Percentiles rank a stretch among this genome's conserved stretches.
Conservation (phyloP, 305 asterid genomes). For the Fraxinus latifolia region DNA sequence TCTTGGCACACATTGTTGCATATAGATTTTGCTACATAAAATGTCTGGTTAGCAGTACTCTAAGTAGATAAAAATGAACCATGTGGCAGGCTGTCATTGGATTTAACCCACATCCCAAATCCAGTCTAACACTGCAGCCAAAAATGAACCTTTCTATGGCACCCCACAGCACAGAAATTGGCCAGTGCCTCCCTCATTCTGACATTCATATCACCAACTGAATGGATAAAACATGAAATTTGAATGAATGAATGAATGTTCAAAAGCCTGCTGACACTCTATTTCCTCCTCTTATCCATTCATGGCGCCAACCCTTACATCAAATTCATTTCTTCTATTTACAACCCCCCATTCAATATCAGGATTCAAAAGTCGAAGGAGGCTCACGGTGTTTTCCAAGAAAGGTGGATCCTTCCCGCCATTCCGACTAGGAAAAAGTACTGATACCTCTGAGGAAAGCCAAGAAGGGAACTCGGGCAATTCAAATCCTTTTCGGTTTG, state of each 20-base stretch:
- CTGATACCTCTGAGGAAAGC: conserved; percentile 23
- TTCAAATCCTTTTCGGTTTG: conserved; percentile 60
- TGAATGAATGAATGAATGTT: conserved; percentile 10
- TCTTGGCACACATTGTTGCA: neutral
- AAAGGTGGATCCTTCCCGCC: conserved; percentile 36
- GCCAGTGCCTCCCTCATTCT: conserved; percentile 28
- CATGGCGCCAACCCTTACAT: conserved; percentile 86
- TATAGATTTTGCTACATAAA: neutral
- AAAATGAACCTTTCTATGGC: conserved; percentile 10
- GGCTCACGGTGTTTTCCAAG: conserved; percentile 44
- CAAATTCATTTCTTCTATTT: conserved; percentile 60
- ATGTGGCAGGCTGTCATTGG: conserved; percentile 53
- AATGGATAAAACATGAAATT: conserved; percentile 25
- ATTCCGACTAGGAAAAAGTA: conserved; percentile 28
- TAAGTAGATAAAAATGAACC: conserved; percentile 41
- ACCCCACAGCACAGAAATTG: conserved; percentile 22
- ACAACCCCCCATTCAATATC: conserved; percentile 49
- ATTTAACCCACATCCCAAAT: conserved; percentile 21
- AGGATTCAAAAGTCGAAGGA: conserved; percentile 33
- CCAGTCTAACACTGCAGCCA: conserved; percentile 22
- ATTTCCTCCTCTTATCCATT: neutral
- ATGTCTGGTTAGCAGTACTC: conserved; percentile 41
- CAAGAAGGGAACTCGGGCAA: conserved; percentile 26
- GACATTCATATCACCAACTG: conserved; percentile 4
- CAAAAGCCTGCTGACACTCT: conserved; percentile 14